Evolutionary conservation across 1,284 basidiomycete genomes (phyloP).

Genomic region (Fomitopsis schrenkii): DNA sequence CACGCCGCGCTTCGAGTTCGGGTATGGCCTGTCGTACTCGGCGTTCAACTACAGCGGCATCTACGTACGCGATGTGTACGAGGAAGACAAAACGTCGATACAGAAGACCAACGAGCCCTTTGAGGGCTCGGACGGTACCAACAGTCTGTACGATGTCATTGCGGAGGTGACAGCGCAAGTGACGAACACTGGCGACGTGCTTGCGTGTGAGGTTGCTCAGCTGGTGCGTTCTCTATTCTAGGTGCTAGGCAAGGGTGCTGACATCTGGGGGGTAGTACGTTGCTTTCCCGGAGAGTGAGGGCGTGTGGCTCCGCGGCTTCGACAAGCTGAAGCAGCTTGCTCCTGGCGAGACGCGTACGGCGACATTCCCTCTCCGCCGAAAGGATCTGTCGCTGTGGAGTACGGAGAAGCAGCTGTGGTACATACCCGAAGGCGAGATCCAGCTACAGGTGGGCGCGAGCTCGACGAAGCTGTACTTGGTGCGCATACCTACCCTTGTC

Average conservation of each 20-base stretch:
- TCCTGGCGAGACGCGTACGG: background rate
- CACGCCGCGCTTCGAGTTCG: slow-evolving; percentile 35
- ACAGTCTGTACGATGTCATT: slow-evolving; percentile 17
- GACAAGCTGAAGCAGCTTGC: background rate
- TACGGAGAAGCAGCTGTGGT: background rate
- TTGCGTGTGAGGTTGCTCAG: slow-evolving; percentile 29
- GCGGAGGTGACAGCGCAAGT: slow-evolving; percentile 28
- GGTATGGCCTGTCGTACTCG: slow-evolving; percentile 39
- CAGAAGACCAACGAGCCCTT: slow-evolving; percentile 19
- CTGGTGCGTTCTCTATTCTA: background rate
- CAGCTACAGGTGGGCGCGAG: background rate
- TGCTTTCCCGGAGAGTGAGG: background rate
- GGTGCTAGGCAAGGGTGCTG: background rate
- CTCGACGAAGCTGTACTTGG: background rate
- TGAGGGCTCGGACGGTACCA: slow-evolving; percentile 25
- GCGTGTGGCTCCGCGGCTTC: background rate
- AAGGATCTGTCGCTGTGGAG: background rate
- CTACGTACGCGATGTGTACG: background rate
- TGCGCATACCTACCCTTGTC: background rate
- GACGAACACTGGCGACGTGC: slow-evolving; percentile 30
- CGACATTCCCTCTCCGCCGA: background rate
- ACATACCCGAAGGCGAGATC: background rate
- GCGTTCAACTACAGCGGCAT: slow-evolving; percentile 34
- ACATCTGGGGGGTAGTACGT: background rate
- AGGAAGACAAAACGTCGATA: background rate